Conservation (phyloP, 2,329 filamentous ascomycete genomes). For the Alternaria arborescens region DNA sequence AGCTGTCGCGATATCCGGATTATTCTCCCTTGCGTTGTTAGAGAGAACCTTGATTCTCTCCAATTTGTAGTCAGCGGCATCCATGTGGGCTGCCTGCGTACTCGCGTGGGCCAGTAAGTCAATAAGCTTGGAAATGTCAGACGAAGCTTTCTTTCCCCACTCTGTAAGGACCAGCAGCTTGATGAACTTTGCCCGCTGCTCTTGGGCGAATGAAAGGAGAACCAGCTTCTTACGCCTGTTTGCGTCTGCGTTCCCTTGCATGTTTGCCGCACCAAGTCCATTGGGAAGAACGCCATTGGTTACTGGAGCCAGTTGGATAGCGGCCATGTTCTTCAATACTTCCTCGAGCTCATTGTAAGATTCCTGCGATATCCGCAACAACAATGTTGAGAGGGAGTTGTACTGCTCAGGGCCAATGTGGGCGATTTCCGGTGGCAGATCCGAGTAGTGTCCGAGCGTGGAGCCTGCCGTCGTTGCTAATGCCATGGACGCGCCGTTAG, state of each 20-base stretch:
- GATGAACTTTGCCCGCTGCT: slow-evolving; percentile 85
- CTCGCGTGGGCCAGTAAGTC: slow-evolving; percentile 80
- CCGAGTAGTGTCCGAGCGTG: slow-evolving; percentile 32
- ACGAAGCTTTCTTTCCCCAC: slow-evolving; percentile 74
- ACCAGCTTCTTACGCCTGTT: slow-evolving; percentile 71
- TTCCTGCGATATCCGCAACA: slow-evolving; percentile 81
- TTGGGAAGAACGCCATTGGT: slow-evolving; percentile 57
- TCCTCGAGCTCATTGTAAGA: slow-evolving; percentile 81
- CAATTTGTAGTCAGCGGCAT: slow-evolving; percentile 66
- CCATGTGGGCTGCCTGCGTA: slow-evolving; percentile 41
- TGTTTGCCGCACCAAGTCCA: slow-evolving; percentile 46
- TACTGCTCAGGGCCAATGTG: slow-evolving; percentile 78
- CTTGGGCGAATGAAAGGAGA: slow-evolving; percentile 80
- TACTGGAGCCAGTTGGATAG: slow-evolving; percentile 67
- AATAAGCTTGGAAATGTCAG: slow-evolving; percentile 84
- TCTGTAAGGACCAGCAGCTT: slow-evolving; percentile 90
- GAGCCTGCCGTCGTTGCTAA: slow-evolving; percentile 13
- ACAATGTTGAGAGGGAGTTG: slow-evolving; percentile 75
- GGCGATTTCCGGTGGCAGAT: slow-evolving; percentile 61
- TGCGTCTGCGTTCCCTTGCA: slow-evolving; percentile 36
- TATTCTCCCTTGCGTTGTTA: slow-evolving; percentile 77
- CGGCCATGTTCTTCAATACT: slow-evolving; percentile 73
- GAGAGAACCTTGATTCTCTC: slow-evolving; percentile 76
- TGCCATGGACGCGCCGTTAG: slow-evolving; percentile 31
- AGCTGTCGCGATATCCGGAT: slow-evolving; percentile 90